Conservation (phyloP, 2,329 filamentous ascomycete genomes). For the Cercospora nicotianae region DNA sequence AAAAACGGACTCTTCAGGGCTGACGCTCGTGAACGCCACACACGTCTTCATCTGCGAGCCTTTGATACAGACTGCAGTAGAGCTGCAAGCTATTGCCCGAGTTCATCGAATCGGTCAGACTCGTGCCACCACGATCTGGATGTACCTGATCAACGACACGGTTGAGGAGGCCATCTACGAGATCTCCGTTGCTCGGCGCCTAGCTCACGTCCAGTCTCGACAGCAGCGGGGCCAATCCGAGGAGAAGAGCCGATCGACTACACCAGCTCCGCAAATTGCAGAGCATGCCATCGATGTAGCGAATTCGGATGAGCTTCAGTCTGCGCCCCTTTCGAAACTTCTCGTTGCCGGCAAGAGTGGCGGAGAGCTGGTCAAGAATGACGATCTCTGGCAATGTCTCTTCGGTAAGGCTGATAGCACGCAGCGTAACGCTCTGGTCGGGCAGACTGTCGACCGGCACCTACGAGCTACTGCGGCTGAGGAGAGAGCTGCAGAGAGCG, state of each 20-base stretch:
- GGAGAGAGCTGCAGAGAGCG: constrained; percentile 17
- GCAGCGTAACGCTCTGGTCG: constrained; percentile 30
- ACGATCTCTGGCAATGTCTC: constrained; percentile 85
- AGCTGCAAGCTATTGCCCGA: constrained; percentile 90
- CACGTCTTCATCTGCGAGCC: constrained; percentile 96
- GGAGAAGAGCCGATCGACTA: constrained; percentile 36
- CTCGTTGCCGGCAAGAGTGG: constrained; percentile 68
- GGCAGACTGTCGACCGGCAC: constrained; percentile 51
- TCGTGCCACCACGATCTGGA: constrained; percentile 87
- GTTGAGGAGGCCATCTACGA: constrained; percentile 92
- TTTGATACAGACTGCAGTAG: constrained; percentile 86
- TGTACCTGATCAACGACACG: constrained; percentile 87
- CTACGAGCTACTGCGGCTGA: constrained; percentile 59
- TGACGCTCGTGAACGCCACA: constrained; percentile 89
- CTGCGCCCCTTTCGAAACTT: constrained; percentile 67
- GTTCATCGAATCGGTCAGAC: constrained; percentile 93
- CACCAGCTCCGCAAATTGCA: constrained; percentile 33
- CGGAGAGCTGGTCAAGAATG: constrained; percentile 75
- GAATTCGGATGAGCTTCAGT: constrained; percentile 79
- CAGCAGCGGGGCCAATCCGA: constrained; percentile 24
- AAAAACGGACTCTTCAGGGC: constrained; percentile 79
- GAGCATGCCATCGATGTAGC: constrained; percentile 73
- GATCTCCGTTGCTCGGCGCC: constrained; percentile 73
- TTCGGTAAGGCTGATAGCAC: constrained; percentile 59
- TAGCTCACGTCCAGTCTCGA: constrained; percentile 67